Conservation (phyloP, 164 flowering plant species). For the Brasenia schreberi region DNA sequence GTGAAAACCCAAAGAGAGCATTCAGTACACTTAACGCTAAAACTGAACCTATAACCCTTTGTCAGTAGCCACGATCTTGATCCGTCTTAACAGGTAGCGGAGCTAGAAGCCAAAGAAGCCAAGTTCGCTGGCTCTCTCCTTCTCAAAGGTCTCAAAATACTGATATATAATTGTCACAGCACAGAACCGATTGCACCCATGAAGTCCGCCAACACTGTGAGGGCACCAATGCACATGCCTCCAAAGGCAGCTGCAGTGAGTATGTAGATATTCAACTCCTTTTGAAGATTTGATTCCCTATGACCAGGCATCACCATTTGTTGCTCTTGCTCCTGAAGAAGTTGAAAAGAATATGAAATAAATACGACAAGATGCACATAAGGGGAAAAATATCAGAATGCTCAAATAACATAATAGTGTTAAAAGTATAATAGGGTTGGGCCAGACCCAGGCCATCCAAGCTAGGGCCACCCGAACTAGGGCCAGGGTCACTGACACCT, state of each 20-base stretch:
- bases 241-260: constrained; percentile 63
- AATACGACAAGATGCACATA: neutral
- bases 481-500: too few species aligned
- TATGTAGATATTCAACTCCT: constrained; percentile 43
- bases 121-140: constrained; percentile 41
- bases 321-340: constrained; percentile 44
- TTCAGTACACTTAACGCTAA: too few species aligned
- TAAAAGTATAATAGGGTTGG: too few species aligned
- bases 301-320: constrained; percentile 57
- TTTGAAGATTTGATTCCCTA: constrained; percentile 35
- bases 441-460: too few species aligned
- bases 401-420: neutral
- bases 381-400: neutral
- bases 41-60: too few species aligned
- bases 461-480: too few species aligned
- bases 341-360: neutral
- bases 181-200: constrained; percentile 50
- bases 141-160: constrained; percentile 44
- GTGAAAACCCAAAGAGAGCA: too few species aligned
- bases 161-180: constrained; percentile 43
- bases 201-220: constrained; percentile 46
- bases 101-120: constrained; percentile 35
- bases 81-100: too few species aligned
- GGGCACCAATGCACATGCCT: constrained; percentile 46
- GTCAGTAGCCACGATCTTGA: too few species aligned